A percentile compares a stretch with the other conserved stretches of the same genome.
These are phyloP conservation scores for Blumeriella jaapii DNA, from an alignment of 2,329 filamentous ascomycete genomes.

Conservation along the genomic window DNA sequence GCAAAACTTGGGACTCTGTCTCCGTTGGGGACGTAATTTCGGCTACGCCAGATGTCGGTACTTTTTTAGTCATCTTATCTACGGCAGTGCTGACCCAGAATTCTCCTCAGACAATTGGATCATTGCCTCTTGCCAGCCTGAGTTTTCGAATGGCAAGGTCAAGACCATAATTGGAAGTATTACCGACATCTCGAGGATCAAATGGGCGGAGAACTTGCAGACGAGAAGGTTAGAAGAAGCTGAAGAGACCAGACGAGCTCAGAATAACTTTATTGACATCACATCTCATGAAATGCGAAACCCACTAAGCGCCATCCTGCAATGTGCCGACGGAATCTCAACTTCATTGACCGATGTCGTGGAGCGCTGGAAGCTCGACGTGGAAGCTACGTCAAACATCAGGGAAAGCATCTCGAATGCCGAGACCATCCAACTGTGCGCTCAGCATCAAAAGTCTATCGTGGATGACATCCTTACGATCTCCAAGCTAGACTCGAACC, in stretches of 20 bases:
- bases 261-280: conserved; percentile 63
- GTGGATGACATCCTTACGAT: conserved; percentile 57
- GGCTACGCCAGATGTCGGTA: too few relatives aligned
- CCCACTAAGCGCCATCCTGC: conserved; percentile 61
- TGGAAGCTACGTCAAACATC: conserved; percentile 28
- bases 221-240: conserved; percentile 69
- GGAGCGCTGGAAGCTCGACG: conserved; percentile 9
- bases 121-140: conserved; percentile 66
- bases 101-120: too few relatives aligned
- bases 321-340: conserved; percentile 64
- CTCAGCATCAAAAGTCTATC: conserved; percentile 58
- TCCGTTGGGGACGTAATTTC: too few relatives aligned
- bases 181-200: conserved; percentile 77
- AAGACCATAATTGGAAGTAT: conserved; percentile 72
- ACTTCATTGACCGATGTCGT: conserved; percentile 28
- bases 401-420: conserved; percentile 54
- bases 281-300: conserved; percentile 68
- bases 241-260: conserved; percentile 64
- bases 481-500: conserved; percentile 58
- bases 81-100: too few relatives aligned
- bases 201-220: conserved; percentile 69
- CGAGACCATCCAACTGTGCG: conserved; percentile 72
- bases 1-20: too few relatives aligned
- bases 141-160: conserved; percentile 47
- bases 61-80: too few relatives aligned